Conservation (phyloP, 352 stramenopile species). For the Globisporangium abappressorium region DNA sequence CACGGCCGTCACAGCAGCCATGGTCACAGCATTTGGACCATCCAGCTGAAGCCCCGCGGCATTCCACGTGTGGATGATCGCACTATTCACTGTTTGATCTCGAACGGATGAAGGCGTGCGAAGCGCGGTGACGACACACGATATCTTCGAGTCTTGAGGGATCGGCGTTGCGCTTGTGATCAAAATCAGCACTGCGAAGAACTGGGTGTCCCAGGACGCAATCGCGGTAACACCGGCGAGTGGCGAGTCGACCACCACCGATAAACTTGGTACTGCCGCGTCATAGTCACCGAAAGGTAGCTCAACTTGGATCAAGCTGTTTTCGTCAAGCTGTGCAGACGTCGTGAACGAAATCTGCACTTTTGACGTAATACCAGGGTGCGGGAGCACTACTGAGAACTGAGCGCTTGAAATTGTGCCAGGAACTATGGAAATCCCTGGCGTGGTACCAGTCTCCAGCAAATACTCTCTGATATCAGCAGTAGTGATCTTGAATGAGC, state of each 20-base stretch:
- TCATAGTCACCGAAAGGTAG: conserved; percentile 42
- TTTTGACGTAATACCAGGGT: conserved; percentile 44
- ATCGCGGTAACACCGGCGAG: conserved; percentile 25
- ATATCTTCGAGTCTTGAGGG: conserved; percentile 24
- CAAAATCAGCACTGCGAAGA: conserved; percentile 36
- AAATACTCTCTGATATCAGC: conserved; percentile 32
- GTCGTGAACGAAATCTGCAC: conserved; percentile 48
- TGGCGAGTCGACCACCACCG: conserved; percentile 20
- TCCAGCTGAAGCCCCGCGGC: conserved; percentile 36
- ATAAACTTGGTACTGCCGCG: conserved; percentile 21
- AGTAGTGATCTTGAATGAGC: conserved; percentile 32
- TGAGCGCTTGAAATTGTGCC: conserved; percentile 33
- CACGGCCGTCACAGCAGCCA: conserved; percentile 40
- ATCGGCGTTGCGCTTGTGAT: conserved; percentile 32
- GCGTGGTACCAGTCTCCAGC: conserved; percentile 27
- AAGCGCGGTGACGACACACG: conserved; percentile 36
- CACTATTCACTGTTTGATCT: conserved; percentile 13
- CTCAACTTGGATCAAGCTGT: conserved; percentile 39
- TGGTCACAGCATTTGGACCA: conserved; percentile 24
- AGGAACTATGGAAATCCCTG: conserved; percentile 29
- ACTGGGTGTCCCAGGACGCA: conserved; percentile 32
- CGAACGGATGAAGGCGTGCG: conserved; percentile 51
- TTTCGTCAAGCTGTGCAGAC: conserved; percentile 33
- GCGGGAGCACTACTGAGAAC: conserved; percentile 28
- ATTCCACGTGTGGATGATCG: conserved; percentile 52